Evolutionary conservation across 768 basidiomycete species (phyloP).

Genomic region (Lentinus brumalis): DNA sequence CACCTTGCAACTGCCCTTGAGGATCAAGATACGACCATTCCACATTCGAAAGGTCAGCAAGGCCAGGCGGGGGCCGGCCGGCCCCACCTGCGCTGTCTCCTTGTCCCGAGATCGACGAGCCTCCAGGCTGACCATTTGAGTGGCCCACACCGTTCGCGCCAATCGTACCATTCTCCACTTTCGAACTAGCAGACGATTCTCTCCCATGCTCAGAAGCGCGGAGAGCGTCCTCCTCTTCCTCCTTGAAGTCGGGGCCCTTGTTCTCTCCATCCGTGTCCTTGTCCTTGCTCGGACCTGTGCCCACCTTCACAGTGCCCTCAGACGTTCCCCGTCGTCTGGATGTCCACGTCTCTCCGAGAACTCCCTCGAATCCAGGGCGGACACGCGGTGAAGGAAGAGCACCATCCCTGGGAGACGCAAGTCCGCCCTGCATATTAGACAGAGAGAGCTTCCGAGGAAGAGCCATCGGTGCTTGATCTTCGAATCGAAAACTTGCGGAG

Average conservation of each 20-base stretch:
- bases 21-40: slow-evolving; percentile 96
- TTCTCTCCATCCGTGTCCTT: slow-evolving; percentile 44
- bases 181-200: background rate
- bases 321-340: slow-evolving; percentile 58
- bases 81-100: slow-evolving; percentile 16
- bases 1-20: slow-evolving; percentile 89
- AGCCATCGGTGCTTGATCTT: slow-evolving; percentile 60
- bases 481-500: slow-evolving; percentile 9
- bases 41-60: slow-evolving; percentile 57
- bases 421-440: slow-evolving; percentile 55
- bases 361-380: slow-evolving; percentile 74
- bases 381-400: slow-evolving; percentile 65
- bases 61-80: slow-evolving; percentile 40
- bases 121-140: slow-evolving; percentile 3
- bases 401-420: slow-evolving; percentile 59
- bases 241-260: slow-evolving; percentile 54
- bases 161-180: background rate
- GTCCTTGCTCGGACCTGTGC: slow-evolving; percentile 27
- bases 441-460: slow-evolving; percentile 71
- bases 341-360: slow-evolving; percentile 72
- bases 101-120: slow-evolving; percentile 3
- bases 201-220: slow-evolving; percentile 3
- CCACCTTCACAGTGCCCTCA: slow-evolving; percentile 52
- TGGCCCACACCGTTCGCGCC: background rate
- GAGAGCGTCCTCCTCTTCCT: slow-evolving; percentile 51